Conservation (phyloP, 768 basidiomycete genomes). For the Tricholoma flavovirens region DNA sequence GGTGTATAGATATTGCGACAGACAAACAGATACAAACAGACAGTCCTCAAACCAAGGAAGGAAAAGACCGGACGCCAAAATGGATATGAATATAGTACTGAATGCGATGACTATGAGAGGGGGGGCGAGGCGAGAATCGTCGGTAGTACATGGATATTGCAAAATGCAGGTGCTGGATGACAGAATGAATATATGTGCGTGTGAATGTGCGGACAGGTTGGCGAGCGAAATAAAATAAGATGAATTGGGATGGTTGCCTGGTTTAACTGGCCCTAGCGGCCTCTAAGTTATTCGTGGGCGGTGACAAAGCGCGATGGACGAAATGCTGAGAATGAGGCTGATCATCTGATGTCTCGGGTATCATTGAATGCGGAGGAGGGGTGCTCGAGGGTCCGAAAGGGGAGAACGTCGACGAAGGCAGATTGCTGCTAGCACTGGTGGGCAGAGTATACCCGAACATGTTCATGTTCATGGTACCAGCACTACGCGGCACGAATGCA, state of each 20-base stretch:
- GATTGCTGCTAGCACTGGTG: slow-evolving; percentile 16
- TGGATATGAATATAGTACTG: slow-evolving; percentile 20
- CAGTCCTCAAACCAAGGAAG: slow-evolving; percentile 17
- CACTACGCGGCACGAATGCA: slow-evolving; percentile 31
- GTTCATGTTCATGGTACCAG: slow-evolving; percentile 15
- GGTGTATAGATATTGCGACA: slow-evolving; percentile 21
- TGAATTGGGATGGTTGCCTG: slow-evolving; percentile 15
- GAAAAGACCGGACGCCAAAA: slow-evolving; percentile 17
- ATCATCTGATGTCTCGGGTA: slow-evolving; percentile 34
- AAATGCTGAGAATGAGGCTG: slow-evolving; percentile 30
- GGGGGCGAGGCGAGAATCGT: slow-evolving; percentile 16
- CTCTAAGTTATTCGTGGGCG: slow-evolving; percentile 35
- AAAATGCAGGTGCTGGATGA: slow-evolving; percentile 16
- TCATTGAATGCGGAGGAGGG: slow-evolving; percentile 25
- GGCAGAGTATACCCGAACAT: slow-evolving; percentile 23
- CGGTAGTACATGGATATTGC: slow-evolving; percentile 28
- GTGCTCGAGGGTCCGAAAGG: slow-evolving; percentile 31
- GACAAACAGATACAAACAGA: slow-evolving; percentile 6
- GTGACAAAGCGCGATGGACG: slow-evolving; percentile 26
- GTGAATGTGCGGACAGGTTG: slow-evolving; percentile 8
- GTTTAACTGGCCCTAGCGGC: slow-evolving; percentile 38
- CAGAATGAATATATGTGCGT: slow-evolving; percentile 21
- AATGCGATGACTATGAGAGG: slow-evolving; percentile 17
- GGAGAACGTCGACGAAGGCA: slow-evolving; percentile 26
- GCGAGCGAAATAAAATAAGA: slow-evolving; percentile 2